phyloP scores from a whole-genome alignment of 192 early-diverging fungal species.

The Coemansia sp. region DNA sequence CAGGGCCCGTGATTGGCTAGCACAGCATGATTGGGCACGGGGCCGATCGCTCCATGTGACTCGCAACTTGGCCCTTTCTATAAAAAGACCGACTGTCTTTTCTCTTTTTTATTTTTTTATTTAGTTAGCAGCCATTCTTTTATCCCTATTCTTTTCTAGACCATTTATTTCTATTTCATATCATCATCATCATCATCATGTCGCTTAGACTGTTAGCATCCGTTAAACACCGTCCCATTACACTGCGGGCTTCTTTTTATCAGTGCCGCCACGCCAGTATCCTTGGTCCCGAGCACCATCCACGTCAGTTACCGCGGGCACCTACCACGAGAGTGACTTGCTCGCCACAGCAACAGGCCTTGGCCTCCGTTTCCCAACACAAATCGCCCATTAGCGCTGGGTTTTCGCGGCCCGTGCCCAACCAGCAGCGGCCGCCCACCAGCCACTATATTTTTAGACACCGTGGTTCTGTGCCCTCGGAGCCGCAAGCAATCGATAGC shows the following conservation, averaged over 20 bases:
- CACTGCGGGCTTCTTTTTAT: background rate
- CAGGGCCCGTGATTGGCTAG: no score
- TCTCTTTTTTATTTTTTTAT: conserved; percentile 8
- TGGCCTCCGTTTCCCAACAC: background rate
- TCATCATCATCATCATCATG: background rate
- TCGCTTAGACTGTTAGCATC: background rate
- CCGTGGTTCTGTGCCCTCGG: conserved; percentile 4
- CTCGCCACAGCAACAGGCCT: background rate
- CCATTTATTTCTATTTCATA: conserved; percentile 3
- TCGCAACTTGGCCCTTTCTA: no score
- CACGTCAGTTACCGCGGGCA: background rate
- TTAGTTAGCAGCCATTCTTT: background rate
- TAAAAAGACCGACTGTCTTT: background rate
- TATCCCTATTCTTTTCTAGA: background rate
- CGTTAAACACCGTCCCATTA: background rate
- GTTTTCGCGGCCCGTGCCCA: background rate
- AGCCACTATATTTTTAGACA: conserved; percentile 5
- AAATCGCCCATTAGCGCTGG: background rate
- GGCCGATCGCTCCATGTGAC: no score
- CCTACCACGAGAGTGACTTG: background rate
- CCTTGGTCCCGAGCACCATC: conserved; percentile 7
- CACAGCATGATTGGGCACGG: no score
- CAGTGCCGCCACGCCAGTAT: conserved; percentile 14
- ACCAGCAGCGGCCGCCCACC: background rate
- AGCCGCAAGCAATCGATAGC: conserved; percentile 14